Percentiles rank a stretch among this genome's conserved stretches.
phyloP scores from a whole-genome alignment of 2,329 filamentous ascomycete species.

The Alternaria alternata region DNA sequence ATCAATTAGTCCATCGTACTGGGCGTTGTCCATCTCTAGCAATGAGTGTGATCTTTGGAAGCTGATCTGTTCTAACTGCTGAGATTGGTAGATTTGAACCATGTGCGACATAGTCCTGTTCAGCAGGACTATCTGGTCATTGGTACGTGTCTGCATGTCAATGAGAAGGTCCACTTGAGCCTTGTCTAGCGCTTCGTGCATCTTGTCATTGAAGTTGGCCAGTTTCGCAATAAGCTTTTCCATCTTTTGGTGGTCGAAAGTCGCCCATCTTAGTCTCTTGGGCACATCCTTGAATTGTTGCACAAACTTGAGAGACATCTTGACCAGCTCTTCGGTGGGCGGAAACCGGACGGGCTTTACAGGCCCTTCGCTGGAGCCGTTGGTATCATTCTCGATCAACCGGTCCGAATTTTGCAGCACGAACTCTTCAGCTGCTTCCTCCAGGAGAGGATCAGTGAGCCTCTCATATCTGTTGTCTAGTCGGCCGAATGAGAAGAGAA shows the following conservation, averaged over 20 bases:
- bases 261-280: constrained; percentile 44
- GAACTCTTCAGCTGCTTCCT: constrained; percentile 33
- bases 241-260: constrained; percentile 43
- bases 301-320: constrained; percentile 41
- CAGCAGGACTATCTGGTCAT: constrained; percentile 50
- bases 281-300: constrained; percentile 37
- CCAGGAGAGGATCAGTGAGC: constrained; percentile 39
- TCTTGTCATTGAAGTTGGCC: constrained; percentile 47
- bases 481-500: constrained; percentile 43
- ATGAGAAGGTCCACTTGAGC: constrained; percentile 40
- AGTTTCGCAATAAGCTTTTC: constrained; percentile 44
- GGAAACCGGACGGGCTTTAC: constrained; percentile 43
- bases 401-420: constrained; percentile 18
- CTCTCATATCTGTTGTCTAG: constrained; percentile 43
- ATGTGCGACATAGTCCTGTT: constrained; percentile 48
- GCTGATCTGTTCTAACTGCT: constrained; percentile 27
- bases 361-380: constrained; percentile 14
- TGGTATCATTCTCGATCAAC: constrained; percentile 20
- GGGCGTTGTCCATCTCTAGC: constrained; percentile 28
- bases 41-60: constrained; percentile 21
- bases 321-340: constrained; percentile 36
- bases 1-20: constrained; percentile 23
- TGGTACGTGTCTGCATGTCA: constrained; percentile 43
- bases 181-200: constrained; percentile 45
- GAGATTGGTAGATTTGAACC: constrained; percentile 40